Percentiles rank a stretch among this genome's conserved stretches.
Conservation (phyloP, 1,284 basidiomycete species). For the Tylopilus orsonianus region DNA sequence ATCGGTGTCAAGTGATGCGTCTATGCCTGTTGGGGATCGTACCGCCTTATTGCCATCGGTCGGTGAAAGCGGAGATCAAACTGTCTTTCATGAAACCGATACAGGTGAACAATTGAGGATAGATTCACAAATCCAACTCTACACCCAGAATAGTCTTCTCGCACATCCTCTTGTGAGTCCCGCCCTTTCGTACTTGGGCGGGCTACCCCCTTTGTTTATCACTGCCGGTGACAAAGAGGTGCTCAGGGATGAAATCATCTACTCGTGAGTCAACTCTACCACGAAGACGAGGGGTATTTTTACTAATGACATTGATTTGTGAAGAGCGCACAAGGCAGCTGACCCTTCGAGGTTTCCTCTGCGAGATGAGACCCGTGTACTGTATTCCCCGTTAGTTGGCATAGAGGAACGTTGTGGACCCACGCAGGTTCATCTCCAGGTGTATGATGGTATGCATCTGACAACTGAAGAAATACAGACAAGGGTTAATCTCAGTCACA, state of each 20-base stretch:
- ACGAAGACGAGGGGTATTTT: neutral
- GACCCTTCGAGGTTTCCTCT: slow-evolving; percentile 76
- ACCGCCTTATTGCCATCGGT: slow-evolving; percentile 44
- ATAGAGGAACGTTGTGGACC: slow-evolving; percentile 66
- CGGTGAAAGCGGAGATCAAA: slow-evolving; percentile 40
- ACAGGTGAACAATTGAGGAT: slow-evolving; percentile 56
- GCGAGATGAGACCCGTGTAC: slow-evolving; percentile 52
- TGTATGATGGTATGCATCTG: slow-evolving; percentile 62
- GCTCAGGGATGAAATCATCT: slow-evolving; percentile 89
- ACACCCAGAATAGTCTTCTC: slow-evolving; percentile 83
- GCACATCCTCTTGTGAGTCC: slow-evolving; percentile 88
- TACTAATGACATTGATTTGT: neutral
- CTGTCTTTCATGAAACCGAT: slow-evolving; percentile 41
- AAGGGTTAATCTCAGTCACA: slow-evolving; percentile 26
- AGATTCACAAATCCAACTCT: slow-evolving; percentile 82
- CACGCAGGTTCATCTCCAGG: slow-evolving; percentile 91
- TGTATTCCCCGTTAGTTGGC: slow-evolving; percentile 67
- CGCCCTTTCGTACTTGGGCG: slow-evolving; percentile 82
- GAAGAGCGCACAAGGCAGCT: slow-evolving; percentile 90
- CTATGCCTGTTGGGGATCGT: slow-evolving; percentile 44
- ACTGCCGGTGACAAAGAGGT: slow-evolving; percentile 92
- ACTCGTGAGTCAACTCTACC: slow-evolving; percentile 54
- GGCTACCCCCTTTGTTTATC: slow-evolving; percentile 84
- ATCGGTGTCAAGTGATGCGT: slow-evolving; percentile 24
- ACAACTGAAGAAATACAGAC: neutral